Conservation (phyloP, 1,284 basidiomycete species). For the Phlebopus sp. region DNA sequence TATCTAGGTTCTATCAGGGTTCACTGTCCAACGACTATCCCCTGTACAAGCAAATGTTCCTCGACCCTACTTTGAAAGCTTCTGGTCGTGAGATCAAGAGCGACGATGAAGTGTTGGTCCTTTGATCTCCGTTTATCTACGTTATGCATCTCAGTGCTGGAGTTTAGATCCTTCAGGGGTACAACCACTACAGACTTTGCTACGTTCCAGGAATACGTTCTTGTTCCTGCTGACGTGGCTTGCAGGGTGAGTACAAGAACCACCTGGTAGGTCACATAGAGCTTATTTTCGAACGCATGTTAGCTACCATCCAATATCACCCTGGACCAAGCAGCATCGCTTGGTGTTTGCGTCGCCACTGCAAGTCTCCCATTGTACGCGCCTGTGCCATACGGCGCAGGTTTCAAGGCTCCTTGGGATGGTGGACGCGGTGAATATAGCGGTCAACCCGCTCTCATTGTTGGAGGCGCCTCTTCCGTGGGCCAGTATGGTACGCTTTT, state of each 20-base stretch:
- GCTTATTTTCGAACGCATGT: too few relatives aligned
- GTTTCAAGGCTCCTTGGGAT: constrained; percentile 22
- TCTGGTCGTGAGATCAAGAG: too few relatives aligned
- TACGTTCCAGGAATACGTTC: constrained; percentile 35
- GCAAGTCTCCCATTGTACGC: constrained; percentile 18
- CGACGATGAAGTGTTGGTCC: too few relatives aligned
- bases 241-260: constrained; percentile 20
- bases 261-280: too few relatives aligned
- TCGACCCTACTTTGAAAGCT: too few relatives aligned
- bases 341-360: constrained; percentile 15
- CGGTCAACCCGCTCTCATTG: constrained; percentile 31
- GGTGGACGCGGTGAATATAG: constrained; percentile 13
- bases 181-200: constrained; percentile 7
- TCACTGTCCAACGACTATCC: constrained; percentile 3
- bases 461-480: constrained; percentile 36
- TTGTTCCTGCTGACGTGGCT: constrained; percentile 28
- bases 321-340: constrained; percentile 25
- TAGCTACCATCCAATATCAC: constrained; percentile 20
- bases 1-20: constrained; percentile 27
- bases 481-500: constrained; percentile 33
- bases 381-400: constrained; percentile 17
- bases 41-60: too few relatives aligned
- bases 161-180: too few relatives aligned
- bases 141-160: too few relatives aligned
- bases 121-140: too few relatives aligned